Base-by-base conservation (phyloP, 768 basidiomycete genomes). In the Brasilioporus rufonigricans region DNA sequence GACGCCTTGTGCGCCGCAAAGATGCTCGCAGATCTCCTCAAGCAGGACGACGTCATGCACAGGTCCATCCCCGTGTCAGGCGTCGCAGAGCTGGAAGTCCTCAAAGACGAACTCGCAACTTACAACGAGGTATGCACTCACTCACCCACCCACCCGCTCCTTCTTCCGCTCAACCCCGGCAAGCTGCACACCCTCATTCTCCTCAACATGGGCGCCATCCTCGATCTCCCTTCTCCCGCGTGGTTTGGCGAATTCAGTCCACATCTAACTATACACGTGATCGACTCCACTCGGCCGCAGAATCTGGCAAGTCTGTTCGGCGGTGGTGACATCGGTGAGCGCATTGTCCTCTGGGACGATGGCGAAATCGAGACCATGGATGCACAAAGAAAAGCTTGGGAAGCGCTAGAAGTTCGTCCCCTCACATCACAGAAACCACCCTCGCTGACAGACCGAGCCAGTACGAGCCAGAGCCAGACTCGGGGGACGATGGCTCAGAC, bases 321-420 rank as follows among this genome's bases (percentile, higher is more conserved):
- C 46, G 79, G 76, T 40, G 85, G 85, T 24, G 79, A 83, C 61
- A 81, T 81, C 48, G 81, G 80, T 13, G 84, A 89, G 58, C 77
- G 87, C 48, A 84, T 98, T 19, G 76, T 96, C 29, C 79, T 98
- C 0, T 99, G 97, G 97, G 93, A 94, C 59, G 94, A 96, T 63
- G 93, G 92, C 4, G 85, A 83, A 18, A 87, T 85, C 2, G 85
- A 86, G 52, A 77, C 78, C 53, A 75, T 96, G 61, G 74, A 75
- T 35, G 82, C 88, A 41, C 86, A 93, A 63, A 79, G 80, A 64
- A 85, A 84, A 63, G 89, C 93, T 38, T 98, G 88, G 84, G 89
- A 95, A 71, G 82, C 86, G 13, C 71, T 93, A 6, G 82, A 86
- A 73, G 95, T 95, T 64, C 61, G 81, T 70, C 27, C 41, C n/a